These are phyloP conservation scores for Amanita exitialis DNA, from an alignment of 768 basidiomycete species.

Conservation along the genomic window DNA sequence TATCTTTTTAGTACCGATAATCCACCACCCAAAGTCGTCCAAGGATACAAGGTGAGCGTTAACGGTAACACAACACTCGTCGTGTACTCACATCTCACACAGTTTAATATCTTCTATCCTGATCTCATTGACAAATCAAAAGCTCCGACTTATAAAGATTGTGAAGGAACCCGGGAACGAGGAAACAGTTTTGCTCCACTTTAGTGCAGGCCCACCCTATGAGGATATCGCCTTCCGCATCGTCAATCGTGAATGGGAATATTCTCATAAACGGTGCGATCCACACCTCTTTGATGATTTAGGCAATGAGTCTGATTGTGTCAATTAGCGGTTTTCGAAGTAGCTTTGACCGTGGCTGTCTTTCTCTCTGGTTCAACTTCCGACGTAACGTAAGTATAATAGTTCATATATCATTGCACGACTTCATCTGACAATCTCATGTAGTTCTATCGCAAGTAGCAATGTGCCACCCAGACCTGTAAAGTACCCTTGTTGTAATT, in stretches of 20 bases:
- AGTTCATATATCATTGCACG: constrained; percentile 1
- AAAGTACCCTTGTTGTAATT: constrained; percentile 5
- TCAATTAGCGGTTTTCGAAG: constrained; percentile 80
- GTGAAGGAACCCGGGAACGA: constrained; percentile 91
- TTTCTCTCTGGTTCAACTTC: constrained; percentile 96
- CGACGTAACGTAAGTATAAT: constrained; percentile 67
- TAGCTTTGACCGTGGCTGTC: constrained; percentile 92
- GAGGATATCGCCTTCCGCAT: constrained; percentile 99
- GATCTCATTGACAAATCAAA: constrained; percentile 98
- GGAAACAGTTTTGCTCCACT: constrained; percentile 88
- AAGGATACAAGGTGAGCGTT: constrained; percentile 80
- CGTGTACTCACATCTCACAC: constrained; percentile 1
- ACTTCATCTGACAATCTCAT: constrained; percentile 11
- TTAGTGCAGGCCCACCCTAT: constrained; percentile 95
- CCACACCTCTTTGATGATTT: not conserved
- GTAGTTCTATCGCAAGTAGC: constrained; percentile 76
- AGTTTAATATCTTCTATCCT: constrained; percentile 98
- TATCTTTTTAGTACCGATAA: constrained; percentile 72
- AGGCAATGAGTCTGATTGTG: constrained; percentile 3
- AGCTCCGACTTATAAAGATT: constrained; percentile 93
- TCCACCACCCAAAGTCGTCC: constrained; percentile 98
- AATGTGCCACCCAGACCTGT: not conserved
- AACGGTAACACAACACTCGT: constrained; percentile 3
- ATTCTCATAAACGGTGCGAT: constrained; percentile 83
- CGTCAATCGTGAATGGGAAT: constrained; percentile 97